Percentiles rank a stretch among this genome's conserved stretches.
Conservation (phyloP, 352 stramenopile genomes). For the Globisporangium abappressorium region DNA sequence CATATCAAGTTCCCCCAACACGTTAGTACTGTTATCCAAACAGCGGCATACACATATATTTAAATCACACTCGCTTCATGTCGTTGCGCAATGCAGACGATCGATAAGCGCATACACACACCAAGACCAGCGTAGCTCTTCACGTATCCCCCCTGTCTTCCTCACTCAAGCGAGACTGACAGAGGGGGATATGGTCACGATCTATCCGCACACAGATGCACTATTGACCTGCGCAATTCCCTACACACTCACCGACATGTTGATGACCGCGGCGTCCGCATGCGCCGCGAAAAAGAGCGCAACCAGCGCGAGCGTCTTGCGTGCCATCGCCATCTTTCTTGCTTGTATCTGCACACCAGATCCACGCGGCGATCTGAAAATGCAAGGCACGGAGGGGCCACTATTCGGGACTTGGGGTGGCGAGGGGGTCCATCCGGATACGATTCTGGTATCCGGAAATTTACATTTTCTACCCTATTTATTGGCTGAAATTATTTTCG, state of each 20-base stretch:
- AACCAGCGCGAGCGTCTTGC: constrained; percentile 28
- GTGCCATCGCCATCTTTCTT: constrained; percentile 21
- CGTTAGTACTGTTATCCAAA: not conserved
- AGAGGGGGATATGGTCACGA: constrained; percentile 6
- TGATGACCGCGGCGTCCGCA: constrained; percentile 53
- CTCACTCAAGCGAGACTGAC: not conserved
- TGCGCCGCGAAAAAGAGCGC: constrained; percentile 25
- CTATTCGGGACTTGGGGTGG: not conserved
- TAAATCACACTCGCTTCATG: not conserved
- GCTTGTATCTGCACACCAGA: constrained; percentile 15
- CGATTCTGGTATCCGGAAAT: constrained; percentile 8
- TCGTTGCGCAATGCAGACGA: not conserved
- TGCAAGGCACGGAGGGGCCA: not conserved
- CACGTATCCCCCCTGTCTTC: not conserved
- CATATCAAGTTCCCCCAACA: not conserved
- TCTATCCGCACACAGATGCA: not conserved
- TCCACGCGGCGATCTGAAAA: constrained; percentile 20
- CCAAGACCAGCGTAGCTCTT: not conserved
- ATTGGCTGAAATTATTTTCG: constrained; percentile 2
- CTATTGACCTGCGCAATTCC: not conserved
- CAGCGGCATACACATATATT: not conserved
- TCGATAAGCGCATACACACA: not conserved
- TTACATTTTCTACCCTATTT: not conserved
- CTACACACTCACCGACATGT: constrained; percentile 50
- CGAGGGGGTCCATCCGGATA: constrained; percentile 16